These are phyloP conservation scores for Apiotrichum laibachii DNA, from an alignment of 1,284 basidiomycete species.

Conservation along the genomic window DNA sequence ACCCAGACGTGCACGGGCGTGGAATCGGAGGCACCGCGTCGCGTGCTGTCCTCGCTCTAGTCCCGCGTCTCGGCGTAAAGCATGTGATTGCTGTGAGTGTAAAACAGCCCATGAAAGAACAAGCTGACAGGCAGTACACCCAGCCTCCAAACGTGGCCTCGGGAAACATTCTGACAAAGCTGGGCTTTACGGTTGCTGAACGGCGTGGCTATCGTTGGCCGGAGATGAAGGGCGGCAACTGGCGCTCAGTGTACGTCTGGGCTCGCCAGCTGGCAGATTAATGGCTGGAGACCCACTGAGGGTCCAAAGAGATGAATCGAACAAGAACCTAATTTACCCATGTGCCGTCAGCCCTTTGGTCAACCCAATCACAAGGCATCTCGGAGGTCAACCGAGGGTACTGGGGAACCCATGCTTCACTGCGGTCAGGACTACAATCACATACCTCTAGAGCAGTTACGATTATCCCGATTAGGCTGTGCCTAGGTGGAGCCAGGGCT, in stretches of 20 bases:
- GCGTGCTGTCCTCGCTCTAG: not conserved
- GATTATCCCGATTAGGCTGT: no score
- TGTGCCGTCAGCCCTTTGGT: no score
- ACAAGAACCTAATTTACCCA: no score
- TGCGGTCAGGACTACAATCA: no score
- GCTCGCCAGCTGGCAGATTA: not conserved
- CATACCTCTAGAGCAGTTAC: no score
- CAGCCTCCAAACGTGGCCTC: not conserved
- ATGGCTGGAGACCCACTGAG: no score
- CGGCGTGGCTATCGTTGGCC: not conserved
- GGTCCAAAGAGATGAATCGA: no score
- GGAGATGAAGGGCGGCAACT: conserved; percentile 1
- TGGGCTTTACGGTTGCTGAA: not conserved
- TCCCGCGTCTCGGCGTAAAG: not conserved
- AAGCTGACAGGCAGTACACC: not conserved
- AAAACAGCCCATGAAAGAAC: no score
- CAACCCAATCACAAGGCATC: no score
- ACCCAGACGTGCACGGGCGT: conserved; percentile 2
- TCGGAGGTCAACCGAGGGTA: no score
- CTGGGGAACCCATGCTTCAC: no score
- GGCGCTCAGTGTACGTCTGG: not conserved
- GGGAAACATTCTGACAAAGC: not conserved
- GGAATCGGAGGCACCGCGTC: not conserved
- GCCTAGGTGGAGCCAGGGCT: no score
- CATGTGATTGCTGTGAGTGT: not conserved